phyloP scores from a whole-genome alignment of 1,139 yeast genomes.

The Diutina sp. region DNA sequence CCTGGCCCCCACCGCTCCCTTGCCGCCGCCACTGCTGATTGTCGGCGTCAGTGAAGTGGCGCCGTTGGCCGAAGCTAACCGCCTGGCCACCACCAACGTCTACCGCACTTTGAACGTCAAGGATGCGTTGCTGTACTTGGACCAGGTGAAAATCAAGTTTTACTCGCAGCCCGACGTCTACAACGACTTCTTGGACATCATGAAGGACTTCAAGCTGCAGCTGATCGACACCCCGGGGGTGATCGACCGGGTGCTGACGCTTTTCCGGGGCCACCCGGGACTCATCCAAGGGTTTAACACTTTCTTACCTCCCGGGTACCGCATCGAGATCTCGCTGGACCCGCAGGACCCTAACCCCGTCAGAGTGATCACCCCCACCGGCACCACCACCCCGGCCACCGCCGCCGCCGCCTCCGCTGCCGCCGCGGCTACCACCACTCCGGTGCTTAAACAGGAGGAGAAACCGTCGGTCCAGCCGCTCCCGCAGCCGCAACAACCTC shows the following conservation, averaged over 20 bases:
- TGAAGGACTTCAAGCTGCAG: slow-evolving; percentile 97
- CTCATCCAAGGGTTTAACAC: slow-evolving; percentile 96
- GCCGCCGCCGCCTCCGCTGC: not conserved
- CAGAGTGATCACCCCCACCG: slow-evolving; percentile 90
- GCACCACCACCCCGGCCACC: slow-evolving; percentile 25
- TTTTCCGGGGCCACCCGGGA: slow-evolving; percentile 86
- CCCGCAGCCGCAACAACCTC: not conserved
- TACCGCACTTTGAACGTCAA: slow-evolving; percentile 90
- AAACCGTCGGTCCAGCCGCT: not conserved
- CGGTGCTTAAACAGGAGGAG: not conserved
- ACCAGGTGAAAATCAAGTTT: slow-evolving; percentile 90
- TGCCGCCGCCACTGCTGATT: slow-evolving; percentile 1
- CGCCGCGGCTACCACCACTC: slow-evolving; percentile 26
- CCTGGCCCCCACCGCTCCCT: slow-evolving; percentile 1
- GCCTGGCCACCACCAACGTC: slow-evolving; percentile 32
- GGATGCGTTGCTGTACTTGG: slow-evolving; percentile 90
- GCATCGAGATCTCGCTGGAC: slow-evolving; percentile 83
- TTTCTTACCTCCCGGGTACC: slow-evolving; percentile 90
- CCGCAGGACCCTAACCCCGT: slow-evolving; percentile 90
- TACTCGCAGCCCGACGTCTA: slow-evolving; percentile 90
- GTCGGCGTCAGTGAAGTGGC: not conserved
- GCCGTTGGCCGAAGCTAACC: slow-evolving; percentile 10
- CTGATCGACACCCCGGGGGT: slow-evolving; percentile 94
- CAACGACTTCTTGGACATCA: slow-evolving; percentile 88
- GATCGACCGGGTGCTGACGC: slow-evolving; percentile 81